Evolutionary conservation across 2,329 filamentous ascomycete genomes (phyloP), one percentile per base, ranked within the genome.

Genomic region (Endoconidiophora laricicola): DNA sequence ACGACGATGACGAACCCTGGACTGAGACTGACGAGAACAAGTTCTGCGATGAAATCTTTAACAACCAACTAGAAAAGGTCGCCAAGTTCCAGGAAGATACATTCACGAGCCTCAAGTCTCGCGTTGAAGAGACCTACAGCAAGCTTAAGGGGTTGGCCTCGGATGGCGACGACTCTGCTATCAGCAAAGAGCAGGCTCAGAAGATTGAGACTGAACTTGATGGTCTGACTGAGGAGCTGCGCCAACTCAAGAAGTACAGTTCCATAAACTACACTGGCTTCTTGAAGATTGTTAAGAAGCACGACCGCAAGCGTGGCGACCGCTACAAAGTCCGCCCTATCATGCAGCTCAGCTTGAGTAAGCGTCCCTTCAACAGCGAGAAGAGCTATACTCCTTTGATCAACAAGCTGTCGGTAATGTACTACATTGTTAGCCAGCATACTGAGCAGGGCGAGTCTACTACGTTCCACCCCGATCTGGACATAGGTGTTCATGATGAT

Each of bases 251-350:
- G 67, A 91, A 86, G 64, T 98, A 91, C 68, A 91, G 86, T 65
- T 84, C 82, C 56, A 81, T 95, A 69, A 98, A 98, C 69, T 98
- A 95, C 66, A 94, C 91, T 4, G 91, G 87, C 44, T 94, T 96
- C 66, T 75, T 95, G 61, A 98, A 98, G 72, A 94, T 94, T 44
- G 87, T 87, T 51, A 98, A 98, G 78, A 98, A 98, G 69, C 91
- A 98, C 66, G 91, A 98, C 66, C 84, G 91, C 57, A 93, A 90
- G 68, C 77, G 90, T 57, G 88, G 88, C 50, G 74, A 79, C 56
- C 75, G 79, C 48, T 96, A 96, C 70, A 86, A 82, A 63, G 83
- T 96, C 57, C 79, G 86, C 22, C 88, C 91, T 24, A 80, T 96
- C 69, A 80, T 96, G 66, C 85, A 94, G 67, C 82, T 94, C 59